Evolutionary conservation across 106 monocot species (phyloP), one percentile per base, ranked within the genome.

Genomic region (Acanthochlamys bracteata): DNA sequence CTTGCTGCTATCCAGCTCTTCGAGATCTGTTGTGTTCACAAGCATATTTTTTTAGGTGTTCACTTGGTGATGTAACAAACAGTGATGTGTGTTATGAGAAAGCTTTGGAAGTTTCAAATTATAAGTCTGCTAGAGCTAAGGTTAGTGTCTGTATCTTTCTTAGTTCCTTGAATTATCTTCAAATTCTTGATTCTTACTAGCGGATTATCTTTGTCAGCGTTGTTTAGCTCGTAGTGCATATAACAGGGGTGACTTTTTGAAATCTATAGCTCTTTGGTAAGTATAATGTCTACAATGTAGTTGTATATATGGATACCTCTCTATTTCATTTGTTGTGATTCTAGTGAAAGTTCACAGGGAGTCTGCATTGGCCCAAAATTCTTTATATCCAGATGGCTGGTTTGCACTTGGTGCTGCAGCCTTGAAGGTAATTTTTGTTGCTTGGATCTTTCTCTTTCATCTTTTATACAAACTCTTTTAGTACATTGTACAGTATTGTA

Each of bases 141-240:
- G 96, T 98, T 45, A 45, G 43, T 45, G 43, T 45, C 43, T 45
- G 21, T 20, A 23, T 23, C n/a, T 47, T 8, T 17, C 42, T 59
- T 11, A 49, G 16, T 66, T 21, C 10, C 13, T 33, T 56, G 39
- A 55, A 39, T 68, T 7, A 56, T 57, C 17, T 70, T 64, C 13
- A n/a, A n/a, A n/a, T n/a, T n/a, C n/a, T n/a, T n/a, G n/a, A n/a
- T n/a, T n/a, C n/a, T n/a, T n/a, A n/a, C n/a, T n/a, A n/a, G n/a
- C n/a, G n/a, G n/a, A n/a, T 17, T 7, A 52, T 69, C 55, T n/a
- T 19, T 16, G 25, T 41, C 78, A 98, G 91, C 80, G 98, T 25
- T 88, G 88, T 70, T 68, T 98, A 58, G 92, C 98, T 40, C 85
- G 92, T 66, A 92, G 83, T 84, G 88, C 98, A 41, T 98, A 98